These are phyloP conservation scores for Apiotrichum akiyoshidainum DNA, from an alignment of 1,284 basidiomycete genomes.

Conservation along the genomic window DNA sequence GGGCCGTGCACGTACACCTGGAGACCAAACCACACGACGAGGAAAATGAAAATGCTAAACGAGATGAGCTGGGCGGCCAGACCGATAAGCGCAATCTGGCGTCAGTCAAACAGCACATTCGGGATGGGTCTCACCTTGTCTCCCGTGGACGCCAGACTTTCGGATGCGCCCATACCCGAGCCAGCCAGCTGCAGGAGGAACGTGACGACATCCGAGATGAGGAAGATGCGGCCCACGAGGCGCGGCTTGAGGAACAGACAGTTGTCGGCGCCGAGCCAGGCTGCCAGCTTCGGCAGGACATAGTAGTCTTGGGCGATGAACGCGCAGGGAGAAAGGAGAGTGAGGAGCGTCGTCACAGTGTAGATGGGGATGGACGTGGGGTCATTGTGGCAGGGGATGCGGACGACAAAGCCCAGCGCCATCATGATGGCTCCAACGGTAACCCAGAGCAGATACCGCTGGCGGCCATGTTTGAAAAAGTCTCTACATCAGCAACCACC, in stretches of 20 bases:
- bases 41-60: conserved; percentile 59
- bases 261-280: conserved; percentile 55
- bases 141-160: conserved; percentile 30
- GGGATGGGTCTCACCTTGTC: conserved; percentile 41
- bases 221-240: conserved; percentile 29
- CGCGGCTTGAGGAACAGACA: conserved; percentile 34
- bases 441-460: too few relatives aligned
- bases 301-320: conserved; percentile 70
- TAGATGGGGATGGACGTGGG: conserved; percentile 49
- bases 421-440: too few relatives aligned
- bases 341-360: conserved; percentile 57
- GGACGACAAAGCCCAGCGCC: too few relatives aligned
- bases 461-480: too few relatives aligned
- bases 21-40: conserved; percentile 60
- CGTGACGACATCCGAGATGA: conserved; percentile 59
- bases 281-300: conserved; percentile 62
- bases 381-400: neutral
- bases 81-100: conserved; percentile 59
- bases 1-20: conserved; percentile 48
- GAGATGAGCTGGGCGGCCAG: conserved; percentile 62
- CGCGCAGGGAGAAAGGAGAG: conserved; percentile 58
- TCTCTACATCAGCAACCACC: too few relatives aligned
- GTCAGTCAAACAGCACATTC: neutral
- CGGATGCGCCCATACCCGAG: conserved; percentile 41
- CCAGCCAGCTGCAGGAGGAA: conserved; percentile 61